These are phyloP conservation scores for Fusarium irregulare DNA, from an alignment of 2,329 filamentous ascomycete species.

Conservation along the genomic window DNA sequence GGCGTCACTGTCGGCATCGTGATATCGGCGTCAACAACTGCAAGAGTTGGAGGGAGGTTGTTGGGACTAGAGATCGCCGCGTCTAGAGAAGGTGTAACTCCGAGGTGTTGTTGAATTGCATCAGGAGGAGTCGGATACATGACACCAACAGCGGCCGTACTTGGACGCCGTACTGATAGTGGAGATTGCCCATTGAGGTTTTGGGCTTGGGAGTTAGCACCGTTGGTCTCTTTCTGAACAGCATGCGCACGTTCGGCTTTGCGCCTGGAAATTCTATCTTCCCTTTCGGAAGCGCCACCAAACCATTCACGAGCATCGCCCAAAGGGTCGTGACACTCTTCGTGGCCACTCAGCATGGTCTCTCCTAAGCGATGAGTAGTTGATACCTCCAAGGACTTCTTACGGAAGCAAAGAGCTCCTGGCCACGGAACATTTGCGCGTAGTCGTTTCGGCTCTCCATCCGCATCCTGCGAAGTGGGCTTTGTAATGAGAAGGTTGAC, in stretches of 20 bases:
- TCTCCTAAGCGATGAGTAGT: conserved; percentile 56
- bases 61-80: conserved; percentile 66
- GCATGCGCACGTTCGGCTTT: conserved; percentile 62
- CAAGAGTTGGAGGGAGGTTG: conserved; percentile 52
- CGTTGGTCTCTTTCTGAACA: conserved; percentile 56
- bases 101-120: conserved; percentile 65
- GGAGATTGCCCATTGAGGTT: conserved; percentile 64
- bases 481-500: conserved; percentile 62
- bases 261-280: conserved; percentile 60
- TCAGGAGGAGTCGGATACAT: conserved; percentile 81
- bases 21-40: conserved; percentile 49
- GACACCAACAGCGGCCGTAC: conserved; percentile 60
- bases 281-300: conserved; percentile 56
- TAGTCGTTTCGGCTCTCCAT: conserved; percentile 56
- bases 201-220: conserved; percentile 56
- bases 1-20: conserved; percentile 36
- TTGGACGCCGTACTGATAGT: conserved; percentile 61
- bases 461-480: conserved; percentile 57
- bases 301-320: conserved; percentile 63
- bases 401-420: conserved; percentile 64
- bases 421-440: conserved; percentile 65
- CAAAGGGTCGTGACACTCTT: conserved; percentile 62
- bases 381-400: conserved; percentile 56
- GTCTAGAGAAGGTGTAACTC: conserved; percentile 67
- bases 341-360: conserved; percentile 51